These are phyloP conservation scores for Casuarina equisetifolia DNA, from an alignment of 306 rosid genomes.

Conservation along the genomic window DNA sequence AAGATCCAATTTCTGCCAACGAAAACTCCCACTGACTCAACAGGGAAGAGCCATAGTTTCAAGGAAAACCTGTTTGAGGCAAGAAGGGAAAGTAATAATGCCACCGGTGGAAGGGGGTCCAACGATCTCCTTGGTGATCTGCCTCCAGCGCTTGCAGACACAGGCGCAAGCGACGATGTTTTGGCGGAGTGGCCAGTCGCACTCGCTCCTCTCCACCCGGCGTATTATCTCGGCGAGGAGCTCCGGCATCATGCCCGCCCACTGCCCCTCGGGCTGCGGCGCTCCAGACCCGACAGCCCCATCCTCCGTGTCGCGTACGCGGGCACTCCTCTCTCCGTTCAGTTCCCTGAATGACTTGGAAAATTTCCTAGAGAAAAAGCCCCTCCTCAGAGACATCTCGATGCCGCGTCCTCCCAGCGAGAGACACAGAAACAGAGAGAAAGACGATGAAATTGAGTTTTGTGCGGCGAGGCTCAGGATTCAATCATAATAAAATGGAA, in stretches of 20 bases:
- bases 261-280: conserved; percentile 34
- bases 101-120: conserved; percentile 48
- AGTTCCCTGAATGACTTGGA: conserved; percentile 66
- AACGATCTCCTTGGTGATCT: conserved; percentile 68
- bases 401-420: conserved; percentile 26
- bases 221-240: conserved; percentile 75
- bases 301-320: conserved; percentile 1
- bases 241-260: conserved; percentile 91
- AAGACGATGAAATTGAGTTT: conserved; percentile 19
- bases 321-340: background rate
- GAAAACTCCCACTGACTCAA: background rate
- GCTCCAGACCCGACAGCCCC: conserved; percentile 8
- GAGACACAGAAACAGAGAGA: conserved; percentile 22
- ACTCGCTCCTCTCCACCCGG: conserved; percentile 71
- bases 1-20: background rate
- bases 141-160: conserved; percentile 95
- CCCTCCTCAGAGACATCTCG: conserved; percentile 63
- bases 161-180: conserved; percentile 90
- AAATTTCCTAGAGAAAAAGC: conserved; percentile 67
- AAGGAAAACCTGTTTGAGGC: conserved; percentile 78
- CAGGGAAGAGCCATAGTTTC: background rate
- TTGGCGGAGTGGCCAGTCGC: conserved; percentile 76
- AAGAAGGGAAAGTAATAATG: conserved; percentile 90
- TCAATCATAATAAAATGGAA: no score
- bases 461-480: no score